Base-by-base conservation (phyloP, 805 yeast genomes). In the Candida odintsovae region DNA sequence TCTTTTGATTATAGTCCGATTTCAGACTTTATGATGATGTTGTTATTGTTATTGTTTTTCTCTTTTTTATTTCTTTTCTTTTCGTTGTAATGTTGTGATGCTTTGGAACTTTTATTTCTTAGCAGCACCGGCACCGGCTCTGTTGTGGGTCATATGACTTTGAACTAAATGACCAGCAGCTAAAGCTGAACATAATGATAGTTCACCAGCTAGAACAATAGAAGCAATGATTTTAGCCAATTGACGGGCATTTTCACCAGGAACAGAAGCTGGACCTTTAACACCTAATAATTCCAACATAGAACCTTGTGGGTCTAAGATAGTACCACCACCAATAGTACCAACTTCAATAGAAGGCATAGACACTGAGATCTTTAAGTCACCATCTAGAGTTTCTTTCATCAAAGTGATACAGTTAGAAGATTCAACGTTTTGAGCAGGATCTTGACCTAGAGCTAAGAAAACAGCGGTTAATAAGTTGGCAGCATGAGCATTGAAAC, bases 291-390 rank as follows among this genome's bases (percentile, higher is more conserved):
- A 72, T 59, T 94, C 98, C 49, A 94, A 75, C 96, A 94, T 89
- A 20, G 98, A 88, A 43, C 90, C 86, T 70, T 94, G 99, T 38
- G 99, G 97, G 62, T 87, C 98, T 59, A 94, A 77, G 53, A 94
- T 87, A 4, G 99, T 94, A 63, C 99, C 99, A 53, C 99, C 99
- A 48, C 99, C 99, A 67, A 94, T 90, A 2, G 99, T 94, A 54
- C 99, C 99, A 40, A 94, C 99, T 70, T 94, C 99, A 57, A 94
- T 89, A 25, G 95, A 88, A 26, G 99, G 99, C 99, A 94, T 94
- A 4, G 98, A 88, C n/a, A 94, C 99, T 2, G 97, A 87, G 36
- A 94, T 85, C 56, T 80, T 84, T 62, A 94, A 76, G 61, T 88
- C 87, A 13, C 97, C 99, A 37, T 76, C 73, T 12, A 68, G 72